These are phyloP conservation scores for Cladosporium velox DNA, from an alignment of 2,329 filamentous ascomycete genomes.

Conservation along the genomic window DNA sequence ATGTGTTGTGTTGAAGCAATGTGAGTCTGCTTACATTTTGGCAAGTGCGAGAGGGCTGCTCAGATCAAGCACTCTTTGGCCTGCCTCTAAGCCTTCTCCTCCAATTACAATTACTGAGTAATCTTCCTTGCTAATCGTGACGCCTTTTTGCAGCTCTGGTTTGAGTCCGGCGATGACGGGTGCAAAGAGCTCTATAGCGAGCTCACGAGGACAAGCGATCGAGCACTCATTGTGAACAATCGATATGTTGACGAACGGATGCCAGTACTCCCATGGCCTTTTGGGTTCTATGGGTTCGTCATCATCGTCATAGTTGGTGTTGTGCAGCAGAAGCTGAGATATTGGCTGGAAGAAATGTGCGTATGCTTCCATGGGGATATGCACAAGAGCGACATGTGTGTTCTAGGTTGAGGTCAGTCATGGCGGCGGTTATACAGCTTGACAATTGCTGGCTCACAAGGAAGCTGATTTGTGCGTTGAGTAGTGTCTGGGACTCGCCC, in stretches of 20 bases:
- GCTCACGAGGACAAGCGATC: conserved; percentile 78
- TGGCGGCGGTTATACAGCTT: no score
- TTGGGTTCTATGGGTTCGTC: conserved; percentile 39
- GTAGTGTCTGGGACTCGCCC: conserved; percentile 44
- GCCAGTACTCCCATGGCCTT: conserved; percentile 53
- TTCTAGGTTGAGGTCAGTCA: conserved; percentile 61
- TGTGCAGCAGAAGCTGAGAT: conserved; percentile 71
- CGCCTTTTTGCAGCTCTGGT: conserved; percentile 42
- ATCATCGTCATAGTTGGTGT: conserved; percentile 42
- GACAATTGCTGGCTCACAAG: conserved; percentile 42
- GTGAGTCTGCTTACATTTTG: conserved; percentile 68
- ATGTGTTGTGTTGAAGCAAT: not conserved
- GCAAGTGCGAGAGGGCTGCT: conserved; percentile 89
- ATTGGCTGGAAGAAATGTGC: conserved; percentile 81
- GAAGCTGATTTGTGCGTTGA: conserved; percentile 53
- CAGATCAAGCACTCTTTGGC: conserved; percentile 85
- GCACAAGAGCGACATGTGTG: conserved; percentile 82
- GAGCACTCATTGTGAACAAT: conserved; percentile 92
- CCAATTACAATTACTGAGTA: conserved; percentile 90
- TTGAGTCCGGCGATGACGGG: conserved; percentile 68
- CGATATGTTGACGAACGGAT: conserved; percentile 90
- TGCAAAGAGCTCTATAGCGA: conserved; percentile 73
- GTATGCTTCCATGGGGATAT: conserved; percentile 81
- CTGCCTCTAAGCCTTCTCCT: conserved; percentile 85
- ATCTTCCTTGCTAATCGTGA: conserved; percentile 77